Percentiles rank a stretch among this genome's conserved stretches.
These are phyloP conservation scores for Biscogniauxia marginata DNA, from an alignment of 2,329 filamentous ascomycete species.

Conservation along the genomic window DNA sequence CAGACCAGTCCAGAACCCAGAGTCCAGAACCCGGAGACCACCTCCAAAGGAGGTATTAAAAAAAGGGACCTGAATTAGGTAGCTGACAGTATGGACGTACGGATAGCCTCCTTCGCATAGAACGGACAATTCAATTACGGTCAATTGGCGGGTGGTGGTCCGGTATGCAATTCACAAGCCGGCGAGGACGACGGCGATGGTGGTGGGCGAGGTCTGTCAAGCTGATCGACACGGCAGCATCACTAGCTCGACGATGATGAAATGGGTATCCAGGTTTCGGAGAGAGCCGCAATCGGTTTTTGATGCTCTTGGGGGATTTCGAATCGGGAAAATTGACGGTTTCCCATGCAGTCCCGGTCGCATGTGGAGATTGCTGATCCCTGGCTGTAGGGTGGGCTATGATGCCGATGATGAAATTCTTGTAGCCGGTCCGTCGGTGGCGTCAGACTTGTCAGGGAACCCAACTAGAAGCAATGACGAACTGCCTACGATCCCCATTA, in stretches of 20 bases:
- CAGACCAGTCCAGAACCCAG: not conserved
- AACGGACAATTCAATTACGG: not conserved
- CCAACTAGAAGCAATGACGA: not conserved
- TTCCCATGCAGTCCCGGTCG: slow-evolving; percentile 26
- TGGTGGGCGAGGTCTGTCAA: not conserved
- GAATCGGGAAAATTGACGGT: slow-evolving; percentile 30
- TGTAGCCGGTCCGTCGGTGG: not conserved
- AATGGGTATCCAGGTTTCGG: slow-evolving; percentile 28
- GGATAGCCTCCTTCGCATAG: not conserved
- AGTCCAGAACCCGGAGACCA: not conserved
- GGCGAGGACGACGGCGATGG: slow-evolving; percentile 1
- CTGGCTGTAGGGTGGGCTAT: slow-evolving; percentile 16
- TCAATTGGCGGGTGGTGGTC: too few species aligned
- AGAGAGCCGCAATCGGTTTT: slow-evolving; percentile 34
- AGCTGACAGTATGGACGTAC: too few species aligned
- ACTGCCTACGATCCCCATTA: not conserved
- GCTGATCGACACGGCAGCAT: not conserved
- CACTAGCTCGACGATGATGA: slow-evolving; percentile 26
- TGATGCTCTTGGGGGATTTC: slow-evolving; percentile 27
- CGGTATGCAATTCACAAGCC: not conserved
- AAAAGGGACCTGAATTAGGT: not conserved
- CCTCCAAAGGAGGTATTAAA: not conserved
- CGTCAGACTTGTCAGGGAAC: not conserved
- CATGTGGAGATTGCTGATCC: slow-evolving; percentile 23
- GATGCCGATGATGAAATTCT: slow-evolving; percentile 28